Conservation (phyloP, 257 asterid genomes). For the Paulownia fortunei region DNA sequence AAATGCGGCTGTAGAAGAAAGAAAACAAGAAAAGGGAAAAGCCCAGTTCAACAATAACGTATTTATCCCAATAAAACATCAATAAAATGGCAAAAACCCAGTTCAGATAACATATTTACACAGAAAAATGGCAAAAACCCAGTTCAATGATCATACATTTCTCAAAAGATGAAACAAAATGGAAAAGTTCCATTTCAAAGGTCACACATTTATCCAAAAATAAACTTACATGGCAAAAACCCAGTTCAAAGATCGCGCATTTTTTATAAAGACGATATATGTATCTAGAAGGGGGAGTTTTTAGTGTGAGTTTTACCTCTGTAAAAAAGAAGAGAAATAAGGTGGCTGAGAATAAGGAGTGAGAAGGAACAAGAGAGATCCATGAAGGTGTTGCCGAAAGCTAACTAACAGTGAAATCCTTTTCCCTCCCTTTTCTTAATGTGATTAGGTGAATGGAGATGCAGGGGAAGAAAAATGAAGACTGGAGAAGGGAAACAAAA, state of each 20-base stretch:
- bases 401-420: not conserved
- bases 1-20: conserved; percentile 42
- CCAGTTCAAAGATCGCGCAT: not conserved
- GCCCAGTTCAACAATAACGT: not conserved
- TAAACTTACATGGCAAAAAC: not conserved
- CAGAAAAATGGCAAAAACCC: not conserved
- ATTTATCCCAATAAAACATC: not conserved
- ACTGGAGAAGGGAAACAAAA: not conserved
- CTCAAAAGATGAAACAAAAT: not conserved
- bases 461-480: not conserved
- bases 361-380: conserved; percentile 38
- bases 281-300: not conserved
- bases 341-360: conserved; percentile 35
- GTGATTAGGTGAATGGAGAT: conserved; percentile 7
- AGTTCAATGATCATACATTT: not conserved
- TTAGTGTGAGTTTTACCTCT: conserved; percentile 40
- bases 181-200: not conserved
- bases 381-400: conserved; percentile 32
- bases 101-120: not conserved
- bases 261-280: not conserved
- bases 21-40: not conserved
- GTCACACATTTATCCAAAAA: not conserved
- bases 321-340: conserved; percentile 39
- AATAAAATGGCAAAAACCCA: not conserved
- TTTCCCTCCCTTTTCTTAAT: too few relatives aligned